phyloP scores from a whole-genome alignment of 2,329 filamentous ascomycete genomes.

The Penicillium sp. region DNA sequence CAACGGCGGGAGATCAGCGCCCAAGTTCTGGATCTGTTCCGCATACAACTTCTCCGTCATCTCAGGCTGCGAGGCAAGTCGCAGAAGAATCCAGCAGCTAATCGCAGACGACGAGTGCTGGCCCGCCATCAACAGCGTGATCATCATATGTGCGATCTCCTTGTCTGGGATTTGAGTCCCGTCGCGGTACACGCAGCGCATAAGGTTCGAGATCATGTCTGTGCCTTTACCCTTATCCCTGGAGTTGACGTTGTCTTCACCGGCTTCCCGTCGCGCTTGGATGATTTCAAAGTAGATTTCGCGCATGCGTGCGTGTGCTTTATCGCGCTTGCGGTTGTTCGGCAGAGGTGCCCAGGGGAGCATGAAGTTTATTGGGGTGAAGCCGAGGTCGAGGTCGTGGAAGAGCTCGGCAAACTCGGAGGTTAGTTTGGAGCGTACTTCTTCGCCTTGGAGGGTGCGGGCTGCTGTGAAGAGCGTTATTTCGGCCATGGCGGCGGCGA shows the following conservation, averaged over 20 bases:
- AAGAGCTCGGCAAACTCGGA: constrained; percentile 71
- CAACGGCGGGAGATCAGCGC: constrained; percentile 53
- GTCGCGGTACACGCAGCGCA: constrained; percentile 73
- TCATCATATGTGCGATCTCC: constrained; percentile 83
- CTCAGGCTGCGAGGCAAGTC: constrained; percentile 66
- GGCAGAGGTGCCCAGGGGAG: constrained; percentile 75
- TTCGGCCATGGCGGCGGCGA: constrained; percentile 67
- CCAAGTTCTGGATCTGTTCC: constrained; percentile 60
- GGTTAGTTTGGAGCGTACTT: constrained; percentile 69
- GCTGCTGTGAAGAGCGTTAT: constrained; percentile 80
- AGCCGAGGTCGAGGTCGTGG: constrained; percentile 77
- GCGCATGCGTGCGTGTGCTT: constrained; percentile 67
- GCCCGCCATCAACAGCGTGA: constrained; percentile 78
- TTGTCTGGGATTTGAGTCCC: constrained; percentile 66
- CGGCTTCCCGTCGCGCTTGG: constrained; percentile 54
- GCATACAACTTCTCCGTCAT: constrained; percentile 68
- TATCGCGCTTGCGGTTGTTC: constrained; percentile 69
- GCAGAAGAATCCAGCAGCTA: constrained; percentile 74
- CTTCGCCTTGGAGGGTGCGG: constrained; percentile 70
- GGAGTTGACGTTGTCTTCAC: not conserved
- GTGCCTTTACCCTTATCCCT: constrained; percentile 45
- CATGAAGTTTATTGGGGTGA: constrained; percentile 78
- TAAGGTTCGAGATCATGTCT: constrained; percentile 77
- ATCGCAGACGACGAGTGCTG: constrained; percentile 78
- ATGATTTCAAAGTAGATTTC: constrained; percentile 71